phyloP scores from a whole-genome alignment of 2,329 filamentous ascomycete species.

The Fusarium verrucosum region DNA sequence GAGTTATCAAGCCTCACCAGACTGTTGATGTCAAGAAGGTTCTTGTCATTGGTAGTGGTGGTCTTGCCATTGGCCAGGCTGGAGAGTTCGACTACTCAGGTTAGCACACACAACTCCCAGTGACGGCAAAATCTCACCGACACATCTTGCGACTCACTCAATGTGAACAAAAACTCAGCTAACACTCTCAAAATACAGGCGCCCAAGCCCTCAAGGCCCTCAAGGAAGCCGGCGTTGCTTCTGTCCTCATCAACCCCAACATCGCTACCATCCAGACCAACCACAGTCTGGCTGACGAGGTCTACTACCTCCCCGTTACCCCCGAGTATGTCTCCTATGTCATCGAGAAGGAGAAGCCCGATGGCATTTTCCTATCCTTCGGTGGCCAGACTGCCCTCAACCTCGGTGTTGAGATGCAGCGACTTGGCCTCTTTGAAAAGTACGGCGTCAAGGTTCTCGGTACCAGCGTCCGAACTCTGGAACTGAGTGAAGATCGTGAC shows the following conservation, averaged over 20 bases:
- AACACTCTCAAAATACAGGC: constrained; percentile 61
- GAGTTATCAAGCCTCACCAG: constrained; percentile 80
- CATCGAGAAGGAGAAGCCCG: constrained; percentile 93
- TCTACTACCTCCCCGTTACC: constrained; percentile 98
- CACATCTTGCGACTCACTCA: constrained; percentile 27
- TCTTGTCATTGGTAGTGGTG: constrained; percentile 93
- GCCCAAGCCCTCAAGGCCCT: constrained; percentile 96
- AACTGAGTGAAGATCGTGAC: constrained; percentile 95
- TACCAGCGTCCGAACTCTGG: constrained; percentile 91
- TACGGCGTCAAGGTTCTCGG: constrained; percentile 96
- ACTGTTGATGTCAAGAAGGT: constrained; percentile 95
- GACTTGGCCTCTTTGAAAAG: constrained; percentile 92
- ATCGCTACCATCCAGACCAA: constrained; percentile 99
- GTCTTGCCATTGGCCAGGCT: constrained; percentile 94
- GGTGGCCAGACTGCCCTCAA: constrained; percentile 98
- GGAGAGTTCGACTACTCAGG: constrained; percentile 99
- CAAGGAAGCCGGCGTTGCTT: constrained; percentile 91
- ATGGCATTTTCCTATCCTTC: constrained; percentile 97
- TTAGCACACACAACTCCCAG: constrained; percentile 56
- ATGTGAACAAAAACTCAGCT: constrained; percentile 22
- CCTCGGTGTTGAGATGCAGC: constrained; percentile 96
- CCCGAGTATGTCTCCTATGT: constrained; percentile 98
- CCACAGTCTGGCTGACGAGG: constrained; percentile 93
- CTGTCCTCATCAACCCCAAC: constrained; percentile 96
- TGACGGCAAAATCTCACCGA: constrained; percentile 10